Evolutionary conservation across 2,329 filamentous ascomycete genomes (phyloP).

Genomic region (Trichoderma lentiforme): DNA sequence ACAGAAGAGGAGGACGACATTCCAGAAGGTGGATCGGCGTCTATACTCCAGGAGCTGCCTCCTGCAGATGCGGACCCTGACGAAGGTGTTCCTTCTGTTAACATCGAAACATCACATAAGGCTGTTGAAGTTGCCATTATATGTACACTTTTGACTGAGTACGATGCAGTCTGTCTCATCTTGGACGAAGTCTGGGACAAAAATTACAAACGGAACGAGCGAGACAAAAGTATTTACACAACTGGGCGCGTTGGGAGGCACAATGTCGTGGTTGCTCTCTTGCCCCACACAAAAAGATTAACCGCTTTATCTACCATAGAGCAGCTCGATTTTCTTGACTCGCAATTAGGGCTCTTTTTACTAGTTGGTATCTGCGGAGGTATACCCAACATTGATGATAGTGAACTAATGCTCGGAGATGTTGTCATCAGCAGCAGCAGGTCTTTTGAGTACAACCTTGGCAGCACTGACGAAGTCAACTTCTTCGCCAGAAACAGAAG

Average conservation of each 20-base stretch:
- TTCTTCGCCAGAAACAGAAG: too few species aligned
- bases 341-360: neutral
- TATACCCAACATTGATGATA: neutral
- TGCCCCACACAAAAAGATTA: rapidly evolving
- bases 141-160: neutral
- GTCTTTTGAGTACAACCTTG: neutral
- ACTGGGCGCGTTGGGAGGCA: neutral
- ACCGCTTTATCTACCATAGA: neutral
- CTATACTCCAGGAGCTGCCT: slow-evolving; percentile 60
- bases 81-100: neutral
- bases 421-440: neutral
- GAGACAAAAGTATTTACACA: neutral
- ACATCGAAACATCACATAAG: neutral
- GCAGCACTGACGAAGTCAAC: too few species aligned
- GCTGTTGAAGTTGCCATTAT: neutral
- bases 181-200: neutral
- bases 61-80: slow-evolving; percentile 42
- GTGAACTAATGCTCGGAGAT: neutral
- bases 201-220: rapidly evolving
- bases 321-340: neutral
- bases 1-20: slow-evolving; percentile 70
- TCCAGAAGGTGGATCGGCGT: slow-evolving; percentile 49
- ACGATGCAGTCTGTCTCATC: neutral
- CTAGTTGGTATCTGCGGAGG: neutral
- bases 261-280: neutral